phyloP scores from a whole-genome alignment of 2,329 filamentous ascomycete species.

The Xylaria arbuscula region DNA sequence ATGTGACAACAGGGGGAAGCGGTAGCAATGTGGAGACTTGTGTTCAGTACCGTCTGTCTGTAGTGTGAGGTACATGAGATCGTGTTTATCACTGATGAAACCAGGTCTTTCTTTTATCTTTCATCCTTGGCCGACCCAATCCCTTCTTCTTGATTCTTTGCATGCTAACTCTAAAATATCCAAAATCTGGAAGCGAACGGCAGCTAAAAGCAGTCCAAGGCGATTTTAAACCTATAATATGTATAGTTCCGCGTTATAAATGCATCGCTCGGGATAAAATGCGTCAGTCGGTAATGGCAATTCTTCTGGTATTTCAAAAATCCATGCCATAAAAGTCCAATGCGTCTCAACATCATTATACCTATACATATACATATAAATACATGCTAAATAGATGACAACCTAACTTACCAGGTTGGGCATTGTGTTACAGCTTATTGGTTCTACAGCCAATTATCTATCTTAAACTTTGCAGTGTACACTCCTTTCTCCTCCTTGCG shows the following conservation, averaged over 20 bases:
- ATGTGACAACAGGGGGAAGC: slow-evolving; percentile 34
- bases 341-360: slow-evolving; percentile 17
- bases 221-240: slow-evolving; percentile 13
- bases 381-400: slow-evolving; percentile 9
- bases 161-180: not conserved
- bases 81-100: slow-evolving; percentile 16
- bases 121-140: not conserved
- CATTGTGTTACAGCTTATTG: slow-evolving; percentile 17
- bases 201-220: slow-evolving; percentile 13
- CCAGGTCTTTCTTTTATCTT: slow-evolving; percentile 1
- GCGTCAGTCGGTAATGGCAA: slow-evolving; percentile 21
- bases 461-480: slow-evolving; percentile 12
- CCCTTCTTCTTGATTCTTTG: not conserved
- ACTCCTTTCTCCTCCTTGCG: slow-evolving; percentile 5
- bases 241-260: slow-evolving; percentile 24
- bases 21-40: slow-evolving; percentile 33
- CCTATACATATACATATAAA: not conserved
- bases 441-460: slow-evolving; percentile 23
- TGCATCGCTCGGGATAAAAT: slow-evolving; percentile 19
- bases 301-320: slow-evolving; percentile 6
- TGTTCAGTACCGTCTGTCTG: slow-evolving; percentile 8
- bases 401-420: slow-evolving; percentile 11
- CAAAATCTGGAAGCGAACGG: slow-evolving; percentile 17
- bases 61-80: slow-evolving; percentile 22
- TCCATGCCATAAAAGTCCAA: not conserved